Conservation (phyloP, 2,329 filamentous ascomycete genomes). For the Cercospora sp. region DNA sequence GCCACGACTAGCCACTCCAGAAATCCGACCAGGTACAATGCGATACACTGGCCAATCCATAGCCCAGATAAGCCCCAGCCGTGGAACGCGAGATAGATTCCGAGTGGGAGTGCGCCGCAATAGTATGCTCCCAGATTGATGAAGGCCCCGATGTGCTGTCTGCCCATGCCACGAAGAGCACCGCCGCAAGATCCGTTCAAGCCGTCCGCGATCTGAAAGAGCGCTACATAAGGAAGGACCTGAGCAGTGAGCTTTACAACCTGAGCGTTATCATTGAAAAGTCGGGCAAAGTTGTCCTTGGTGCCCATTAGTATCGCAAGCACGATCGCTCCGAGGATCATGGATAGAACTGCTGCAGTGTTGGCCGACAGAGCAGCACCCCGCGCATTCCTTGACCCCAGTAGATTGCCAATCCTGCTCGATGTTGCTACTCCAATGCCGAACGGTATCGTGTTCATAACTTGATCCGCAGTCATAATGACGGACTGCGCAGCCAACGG, state of each 20-base stretch:
- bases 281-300: constrained; percentile 69
- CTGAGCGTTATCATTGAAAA: constrained; percentile 76
- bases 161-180: constrained; percentile 76
- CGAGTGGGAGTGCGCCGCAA: constrained; percentile 74
- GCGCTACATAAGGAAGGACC: constrained; percentile 81
- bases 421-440: constrained; percentile 81
- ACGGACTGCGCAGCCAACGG: constrained; percentile 80
- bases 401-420: constrained; percentile 74
- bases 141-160: constrained; percentile 79
- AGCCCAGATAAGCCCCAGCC: constrained; percentile 79
- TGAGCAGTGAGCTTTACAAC: constrained; percentile 72
- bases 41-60: constrained; percentile 68
- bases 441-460: constrained; percentile 80
- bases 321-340: constrained; percentile 67
- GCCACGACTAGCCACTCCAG: constrained; percentile 80
- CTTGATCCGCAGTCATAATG: constrained; percentile 55
- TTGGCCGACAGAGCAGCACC: constrained; percentile 74
- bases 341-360: constrained; percentile 70
- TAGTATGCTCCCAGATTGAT: constrained; percentile 87
- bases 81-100: constrained; percentile 81
- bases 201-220: constrained; percentile 89
- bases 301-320: constrained; percentile 69
- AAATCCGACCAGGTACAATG: constrained; percentile 74
- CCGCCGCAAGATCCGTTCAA: constrained; percentile 84
- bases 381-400: constrained; percentile 66